Evolutionary conservation across 495 filamentous ascomycete genomes (phyloP), one percentile per base, ranked within the genome.

Genomic region (Penicillium longicatenatum): DNA sequence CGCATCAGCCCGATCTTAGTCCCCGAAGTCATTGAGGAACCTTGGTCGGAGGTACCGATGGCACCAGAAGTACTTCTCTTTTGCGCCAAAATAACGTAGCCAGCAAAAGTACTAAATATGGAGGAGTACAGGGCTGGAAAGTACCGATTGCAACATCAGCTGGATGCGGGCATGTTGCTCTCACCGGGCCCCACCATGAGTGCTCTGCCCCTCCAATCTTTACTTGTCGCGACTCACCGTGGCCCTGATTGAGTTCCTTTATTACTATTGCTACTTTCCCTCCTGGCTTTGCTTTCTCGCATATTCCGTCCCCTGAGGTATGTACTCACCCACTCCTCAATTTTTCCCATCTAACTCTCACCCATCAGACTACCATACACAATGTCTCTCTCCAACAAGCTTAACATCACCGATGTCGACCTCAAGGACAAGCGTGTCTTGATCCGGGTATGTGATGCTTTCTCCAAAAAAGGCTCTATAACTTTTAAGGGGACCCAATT

Each of bases 361-460:
- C 6, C 42, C 12, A 46, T 26, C 24, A 67, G 58, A 71, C 44
- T 45, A 39, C 30, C 35, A 55, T 37, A 48, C 44, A 88, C 70
- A 60, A 99, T 99, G 94, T 97, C 95, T 86, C 90, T 99, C 73
- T 89, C 91, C 58, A 97, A 88, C 84, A 99, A 98, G 84, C 90
- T 99, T 70, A 88, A 91, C 53, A 96, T 98, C 79, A 90, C 88
- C 53, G 93, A 97, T 62, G 86, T 93, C 68, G 93, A 99, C 78
- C 86, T 98, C 73, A 95, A 95, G 85, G 93, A 83, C 83, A 99
- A 98, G 86, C 86, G 93, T 70, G 92, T 97, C 73, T 84, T 99
- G 69, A 96, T 99, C 72, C 88, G 94, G 64, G 94, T 96, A 85
- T 66, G 90, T 82, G 50, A 24, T 35, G 0, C 30, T 45, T 26